These are phyloP conservation scores for Sporopachydermia quercuum DNA, from an alignment of 805 yeast species.

Conservation along the genomic window DNA sequence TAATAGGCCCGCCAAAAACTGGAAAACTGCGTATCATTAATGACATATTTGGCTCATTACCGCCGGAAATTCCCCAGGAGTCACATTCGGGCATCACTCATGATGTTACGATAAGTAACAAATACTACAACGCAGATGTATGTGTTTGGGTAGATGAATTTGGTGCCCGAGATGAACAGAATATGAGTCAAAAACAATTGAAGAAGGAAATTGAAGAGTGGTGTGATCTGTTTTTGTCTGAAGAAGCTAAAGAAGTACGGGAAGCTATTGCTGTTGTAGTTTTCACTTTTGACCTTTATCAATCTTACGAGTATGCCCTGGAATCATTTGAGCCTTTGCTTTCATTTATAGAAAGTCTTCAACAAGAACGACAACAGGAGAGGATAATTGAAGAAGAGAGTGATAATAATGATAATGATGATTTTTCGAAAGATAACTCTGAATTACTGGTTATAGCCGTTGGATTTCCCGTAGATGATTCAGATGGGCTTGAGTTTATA, in stretches of 20 bases:
- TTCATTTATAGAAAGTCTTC: background rate
- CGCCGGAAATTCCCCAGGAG: conserved; percentile 6
- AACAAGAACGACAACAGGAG: too few relatives aligned
- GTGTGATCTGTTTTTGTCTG: conserved; percentile 17
- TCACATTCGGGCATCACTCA: conserved; percentile 17
- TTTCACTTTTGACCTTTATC: conserved; percentile 13
- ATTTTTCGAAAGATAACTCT: too few relatives aligned
- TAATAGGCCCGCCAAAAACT: conserved; percentile 28
- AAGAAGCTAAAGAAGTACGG: conserved; percentile 21
- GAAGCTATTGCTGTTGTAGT: conserved; percentile 22
- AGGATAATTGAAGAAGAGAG: too few relatives aligned
- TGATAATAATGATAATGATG: background rate
- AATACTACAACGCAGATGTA: conserved; percentile 20
- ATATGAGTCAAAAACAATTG: background rate
- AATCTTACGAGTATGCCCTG: conserved; percentile 3
- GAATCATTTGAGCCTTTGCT: background rate
- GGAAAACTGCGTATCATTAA: conserved; percentile 20
- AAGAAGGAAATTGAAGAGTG: conserved; percentile 11
- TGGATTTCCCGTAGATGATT: background rate
- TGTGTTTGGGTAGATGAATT: conserved; percentile 22
- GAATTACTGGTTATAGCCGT: background rate
- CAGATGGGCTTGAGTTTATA: background rate
- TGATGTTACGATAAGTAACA: conserved; percentile 13
- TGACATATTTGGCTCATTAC: conserved; percentile 15
- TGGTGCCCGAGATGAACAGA: conserved; percentile 14